These are phyloP conservation scores for Penicillium griseofulvum DNA, from an alignment of 2,329 filamentous ascomycete species.

Conservation along the genomic window DNA sequence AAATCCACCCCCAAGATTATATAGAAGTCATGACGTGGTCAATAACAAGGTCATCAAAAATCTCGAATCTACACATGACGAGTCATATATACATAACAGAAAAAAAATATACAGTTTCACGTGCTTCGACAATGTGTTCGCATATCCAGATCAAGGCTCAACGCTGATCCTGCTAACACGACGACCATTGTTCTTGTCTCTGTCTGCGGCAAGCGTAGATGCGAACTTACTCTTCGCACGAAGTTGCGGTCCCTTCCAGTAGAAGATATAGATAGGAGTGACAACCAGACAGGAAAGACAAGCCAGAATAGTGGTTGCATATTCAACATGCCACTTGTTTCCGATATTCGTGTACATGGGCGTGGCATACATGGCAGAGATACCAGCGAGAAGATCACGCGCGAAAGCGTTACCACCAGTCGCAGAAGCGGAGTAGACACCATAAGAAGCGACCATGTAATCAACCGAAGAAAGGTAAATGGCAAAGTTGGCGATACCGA, in stretches of 20 bases:
- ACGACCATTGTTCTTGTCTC: constrained; percentile 22
- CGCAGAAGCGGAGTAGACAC: constrained; percentile 68
- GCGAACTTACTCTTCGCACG: constrained; percentile 61
- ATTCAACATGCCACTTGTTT: constrained; percentile 52
- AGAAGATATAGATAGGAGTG: constrained; percentile 61
- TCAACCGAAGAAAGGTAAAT: constrained; percentile 74
- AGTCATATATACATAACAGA: constrained; percentile 9
- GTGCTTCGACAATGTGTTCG: background rate
- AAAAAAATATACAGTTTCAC: background rate
- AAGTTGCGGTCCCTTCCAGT: constrained; percentile 59
- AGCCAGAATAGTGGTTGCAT: constrained; percentile 59
- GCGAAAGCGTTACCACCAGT: constrained; percentile 73
- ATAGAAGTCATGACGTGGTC: background rate
- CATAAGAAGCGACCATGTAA: constrained; percentile 73
- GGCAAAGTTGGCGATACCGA: constrained; percentile 69
- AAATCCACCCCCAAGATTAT: background rate
- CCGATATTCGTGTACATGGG: constrained; percentile 61
- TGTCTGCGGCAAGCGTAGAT: constrained; percentile 48
- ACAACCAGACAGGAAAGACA: constrained; percentile 59
- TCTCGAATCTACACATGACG: background rate
- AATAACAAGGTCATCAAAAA: background rate
- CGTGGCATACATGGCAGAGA: constrained; percentile 64
- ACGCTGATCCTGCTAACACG: constrained; percentile 25
- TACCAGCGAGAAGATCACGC: constrained; percentile 68
- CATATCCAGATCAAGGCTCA: constrained; percentile 6